Percentiles rank a stretch among this genome's conserved stretches.
Evolutionary conservation across 176 grass and related monocot species (phyloP).

Genomic region (Paspalum notatum): DNA sequence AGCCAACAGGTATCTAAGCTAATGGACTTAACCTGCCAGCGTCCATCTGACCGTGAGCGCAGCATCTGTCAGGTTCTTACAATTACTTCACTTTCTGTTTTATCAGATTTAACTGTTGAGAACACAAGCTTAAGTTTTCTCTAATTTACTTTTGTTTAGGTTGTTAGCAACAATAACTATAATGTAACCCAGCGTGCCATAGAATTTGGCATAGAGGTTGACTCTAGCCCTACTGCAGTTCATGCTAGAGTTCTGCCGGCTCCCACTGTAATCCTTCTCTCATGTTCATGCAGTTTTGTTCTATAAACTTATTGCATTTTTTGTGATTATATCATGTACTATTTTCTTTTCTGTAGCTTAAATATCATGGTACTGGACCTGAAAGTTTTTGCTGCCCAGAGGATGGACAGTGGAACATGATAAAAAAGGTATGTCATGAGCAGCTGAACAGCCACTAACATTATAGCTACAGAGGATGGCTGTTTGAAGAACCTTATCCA

Average conservation of each 20-base stretch:
- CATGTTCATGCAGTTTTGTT: neutral
- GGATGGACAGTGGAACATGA: conserved; percentile 65
- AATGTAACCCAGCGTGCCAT: conserved; percentile 47
- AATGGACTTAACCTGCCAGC: conserved; percentile 45
- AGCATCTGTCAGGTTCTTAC: conserved; percentile 51
- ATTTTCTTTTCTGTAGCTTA: conserved; percentile 51
- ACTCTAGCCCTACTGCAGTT: conserved; percentile 45
- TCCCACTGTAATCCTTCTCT: conserved; percentile 47
- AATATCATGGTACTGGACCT: conserved; percentile 51
- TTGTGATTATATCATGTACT: neutral
- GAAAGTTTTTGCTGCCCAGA: conserved; percentile 33
- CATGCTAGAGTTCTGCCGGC: conserved; percentile 60
- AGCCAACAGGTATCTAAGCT: conserved; percentile 41
- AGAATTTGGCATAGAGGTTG: conserved; percentile 76
- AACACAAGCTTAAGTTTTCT: conserved; percentile 12
- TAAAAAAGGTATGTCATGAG: conserved; percentile 42
- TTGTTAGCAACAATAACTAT: conserved; percentile 51
- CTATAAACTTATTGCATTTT: conserved; percentile 6
- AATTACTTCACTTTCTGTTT: neutral
- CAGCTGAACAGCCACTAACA: neutral
- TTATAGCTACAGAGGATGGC: neutral
- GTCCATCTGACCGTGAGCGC: conserved; percentile 16
- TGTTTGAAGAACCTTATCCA: neutral
- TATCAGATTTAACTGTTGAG: neutral
- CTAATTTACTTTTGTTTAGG: conserved; percentile 45